phyloP scores from a whole-genome alignment of 805 yeast genomes.

The Candida manassasensis region DNA sequence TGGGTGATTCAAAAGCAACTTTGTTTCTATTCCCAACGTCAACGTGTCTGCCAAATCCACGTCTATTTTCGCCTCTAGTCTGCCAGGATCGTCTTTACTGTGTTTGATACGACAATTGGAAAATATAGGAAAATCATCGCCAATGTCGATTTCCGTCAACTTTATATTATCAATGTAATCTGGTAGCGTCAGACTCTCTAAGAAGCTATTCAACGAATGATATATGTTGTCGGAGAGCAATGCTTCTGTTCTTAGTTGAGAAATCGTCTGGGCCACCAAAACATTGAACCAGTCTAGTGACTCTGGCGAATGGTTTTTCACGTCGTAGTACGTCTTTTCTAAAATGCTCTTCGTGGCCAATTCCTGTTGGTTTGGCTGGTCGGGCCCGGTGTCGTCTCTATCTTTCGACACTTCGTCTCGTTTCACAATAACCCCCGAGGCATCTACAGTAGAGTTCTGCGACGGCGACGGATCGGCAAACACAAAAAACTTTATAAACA shows the following conservation, averaged over 20 bases:
- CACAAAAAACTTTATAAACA: conserved; percentile 71
- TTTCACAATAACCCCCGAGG: conserved; percentile 29
- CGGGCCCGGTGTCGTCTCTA: conserved; percentile 8
- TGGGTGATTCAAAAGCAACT: conserved; percentile 74
- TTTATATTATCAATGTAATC: conserved; percentile 74
- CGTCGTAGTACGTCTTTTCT: conserved; percentile 91
- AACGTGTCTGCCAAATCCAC: conserved; percentile 85
- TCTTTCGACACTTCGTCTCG: conserved; percentile 21
- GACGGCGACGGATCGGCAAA: conserved; percentile 61
- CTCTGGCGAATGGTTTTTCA: conserved; percentile 80
- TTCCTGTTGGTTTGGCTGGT: conserved; percentile 8
- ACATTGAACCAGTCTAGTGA: conserved; percentile 97
- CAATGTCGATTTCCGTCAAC: conserved; percentile 85
- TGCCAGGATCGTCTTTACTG: conserved; percentile 47
- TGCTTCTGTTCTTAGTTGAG: conserved; percentile 88
- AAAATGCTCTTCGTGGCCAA: conserved; percentile 46
- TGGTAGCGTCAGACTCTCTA: conserved; percentile 62
- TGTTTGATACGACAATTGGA: conserved; percentile 83
- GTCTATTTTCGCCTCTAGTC: conserved; percentile 82
- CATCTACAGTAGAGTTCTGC: conserved; percentile 22
- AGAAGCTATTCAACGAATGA: conserved; percentile 65
- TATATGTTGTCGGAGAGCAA: conserved; percentile 77
- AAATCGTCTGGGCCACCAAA: conserved; percentile 81
- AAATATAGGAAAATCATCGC: conserved; percentile 92
- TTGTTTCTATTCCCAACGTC: conserved; percentile 81